Base-by-base conservation (phyloP, 192 early-diverging fungal genomes). In the Umbelopsis vinacea region DNA sequence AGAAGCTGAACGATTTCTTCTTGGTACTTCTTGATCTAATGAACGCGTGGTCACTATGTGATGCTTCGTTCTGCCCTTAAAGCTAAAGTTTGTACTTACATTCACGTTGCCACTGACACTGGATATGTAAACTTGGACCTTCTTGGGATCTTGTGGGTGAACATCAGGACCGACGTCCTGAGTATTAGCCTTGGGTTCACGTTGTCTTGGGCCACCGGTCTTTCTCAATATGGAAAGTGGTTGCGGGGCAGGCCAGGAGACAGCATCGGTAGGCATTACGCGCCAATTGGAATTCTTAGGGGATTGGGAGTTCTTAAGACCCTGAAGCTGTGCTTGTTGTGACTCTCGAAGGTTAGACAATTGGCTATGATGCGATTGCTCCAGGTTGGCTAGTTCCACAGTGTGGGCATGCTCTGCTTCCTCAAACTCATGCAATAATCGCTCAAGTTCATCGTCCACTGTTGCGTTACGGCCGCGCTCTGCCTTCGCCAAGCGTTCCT, bases 211-310 rank as follows among this genome's bases (percentile, higher is more conserved):
- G 10, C 63, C 60, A 46, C 60, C 74, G 0, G 57, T 67, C 35
- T 70, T 63, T 63, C 33, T 63, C 22, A 81, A 48, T 12, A 60
- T 69, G 22, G 71, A 70, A 10, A 75, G 33, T 5, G 74, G 52
- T 26, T 71, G 69, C 4, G 79, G 79, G 21, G 68, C 69, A 14
- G 79, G 79, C 79, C 79, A 81, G 12, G 79, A 81, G 6, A 81
- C 72, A 33, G 79, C 79, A 9, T 81, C 67, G 9, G 70, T 71
- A 53, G 79, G 79, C 35, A 74, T 4, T 21, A 71, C 66, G 17
- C 76, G 76, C 21, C 57, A 70, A 9, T 43, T 74, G 22, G 57
- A 66, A 9, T 23, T 8, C 33, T 63, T 63, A 35, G 57, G 15
- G 4, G 15, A 63, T 37, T 29, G 57, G 4, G 57, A 37, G 57